Evolutionary conservation across 192 early-diverging fungal genomes (phyloP), one percentile per base, ranked within the genome.

Genomic region (Backusella australiensis): DNA sequence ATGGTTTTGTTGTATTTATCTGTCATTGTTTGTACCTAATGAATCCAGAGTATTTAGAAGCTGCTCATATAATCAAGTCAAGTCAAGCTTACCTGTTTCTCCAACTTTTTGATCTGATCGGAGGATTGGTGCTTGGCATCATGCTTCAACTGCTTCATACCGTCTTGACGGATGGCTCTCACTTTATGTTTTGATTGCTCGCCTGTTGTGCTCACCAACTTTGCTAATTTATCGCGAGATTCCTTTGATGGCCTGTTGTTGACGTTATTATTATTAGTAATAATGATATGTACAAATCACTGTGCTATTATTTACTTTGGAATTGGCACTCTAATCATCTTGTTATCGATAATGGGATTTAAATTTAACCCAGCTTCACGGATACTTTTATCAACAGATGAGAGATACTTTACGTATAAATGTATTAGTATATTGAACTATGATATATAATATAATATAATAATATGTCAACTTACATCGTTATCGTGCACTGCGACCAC

Each of bases 271-370:
- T 42, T 36, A 17, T 29, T 67, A 68, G 12, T 41, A 74, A n/a
- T 6, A 17, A 0, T 53, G 12, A n/a, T 49, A n/a, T 49, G 8
- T n/a, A 49, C n/a, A 49, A 14, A 44, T 2, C 14, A 39, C 11
- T 44, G 42, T 44, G 42, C 4, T 15, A 77, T 39, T 39, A 39
- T 11, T 79, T 89, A 89, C 91, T 93, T 94, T 75, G 93, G 95
- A 63, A 97, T 91, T 3, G 94, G 94, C 1, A 97, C 93, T 46
- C 88, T 80, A 46, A 95, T 75, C 9, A 88, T 86, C 72, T 90
- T 91, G 56, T 87, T 86, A 53, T 95, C 93, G 12, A 87, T 81
- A 70, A 90, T 86, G 29, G 95, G 94, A 81, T 95, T 97, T 42
- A 97, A 82, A 39, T 92, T 92, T 36, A 97, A 84, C 36, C 90